Evolutionary conservation across 768 basidiomycete species (phyloP), one percentile per base, ranked within the genome.

Genomic region (Boletales sp.): DNA sequence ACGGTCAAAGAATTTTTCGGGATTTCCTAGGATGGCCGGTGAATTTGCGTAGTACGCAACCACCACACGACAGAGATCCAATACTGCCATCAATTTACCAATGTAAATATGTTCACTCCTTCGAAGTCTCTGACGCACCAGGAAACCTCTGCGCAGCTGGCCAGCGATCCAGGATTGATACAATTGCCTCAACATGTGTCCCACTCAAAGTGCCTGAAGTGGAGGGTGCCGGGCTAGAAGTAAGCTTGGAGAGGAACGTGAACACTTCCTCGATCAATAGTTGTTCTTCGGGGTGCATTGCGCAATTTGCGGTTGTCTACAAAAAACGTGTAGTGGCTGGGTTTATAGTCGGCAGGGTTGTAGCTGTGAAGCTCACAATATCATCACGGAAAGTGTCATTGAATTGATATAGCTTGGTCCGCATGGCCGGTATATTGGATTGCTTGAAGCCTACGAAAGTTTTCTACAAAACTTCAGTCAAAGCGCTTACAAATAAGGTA

Each of bases 61-160:
- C 14, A 95, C 66, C 35, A 95, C 74, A 36, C 96, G 84, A 45
- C 82, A 76, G 12, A 97, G 78, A 61, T 98, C 95, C 60, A 98
- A 82, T 12, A 94, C 91, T 92, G 56, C 11, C 34, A 48, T 41
- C 12, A 14, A 35, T 13, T 42, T 12, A 35, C 44, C 48, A 49
- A 45, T 44, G 11, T 28, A 35, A 42, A 50, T 19, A 15, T 32
- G 40, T 40, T 39, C 39, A 30, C 18, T 30, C 39, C 12, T 44
- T 36, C 34, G 3, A 28, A n/a, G 33, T 30, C 21, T 15, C 17
- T 36, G 8, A 59, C 71, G 28, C 65, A 86, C 87, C 77, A 44
- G 90, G 90, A 65, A 89, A 91, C 21, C 84, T 77, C 54, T 84
- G 81, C 1, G 81, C 74, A 8, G 74, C 63, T 5, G 90, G 89